Percentiles rank a stretch among this genome's conserved stretches.
Conservation (phyloP, 2,329 filamentous ascomycete species). For the Alternaria gansuensis region DNA sequence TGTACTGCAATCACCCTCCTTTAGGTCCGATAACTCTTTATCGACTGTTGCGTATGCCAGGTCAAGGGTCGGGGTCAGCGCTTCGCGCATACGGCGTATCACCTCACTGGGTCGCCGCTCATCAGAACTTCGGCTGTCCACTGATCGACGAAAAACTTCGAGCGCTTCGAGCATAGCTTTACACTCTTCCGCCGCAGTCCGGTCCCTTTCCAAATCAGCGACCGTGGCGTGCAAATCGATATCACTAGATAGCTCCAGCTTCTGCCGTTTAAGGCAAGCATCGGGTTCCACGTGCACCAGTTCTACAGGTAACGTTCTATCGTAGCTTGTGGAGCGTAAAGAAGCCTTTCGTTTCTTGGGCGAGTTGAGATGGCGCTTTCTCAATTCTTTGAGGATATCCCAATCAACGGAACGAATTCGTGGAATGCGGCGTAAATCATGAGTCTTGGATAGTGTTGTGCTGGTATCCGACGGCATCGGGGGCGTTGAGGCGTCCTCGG, state of each 20-base stretch:
- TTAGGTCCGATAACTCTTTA: background rate
- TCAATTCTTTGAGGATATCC: background rate
- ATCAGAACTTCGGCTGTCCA: background rate
- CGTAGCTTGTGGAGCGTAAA: background rate
- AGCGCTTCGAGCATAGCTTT: background rate
- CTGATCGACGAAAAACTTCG: background rate
- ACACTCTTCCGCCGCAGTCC: background rate
- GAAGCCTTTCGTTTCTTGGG: conserved; percentile 25
- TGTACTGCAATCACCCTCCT: background rate
- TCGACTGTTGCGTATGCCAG: background rate
- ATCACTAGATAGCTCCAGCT: background rate
- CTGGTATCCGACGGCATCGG: conserved; percentile 12
- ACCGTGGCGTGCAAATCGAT: background rate
- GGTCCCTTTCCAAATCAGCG: background rate
- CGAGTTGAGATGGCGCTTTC: background rate
- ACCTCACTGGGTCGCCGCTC: background rate
- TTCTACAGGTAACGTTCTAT: background rate
- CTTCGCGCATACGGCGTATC: background rate
- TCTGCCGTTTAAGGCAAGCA: conserved; percentile 9
- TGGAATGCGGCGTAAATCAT: background rate
- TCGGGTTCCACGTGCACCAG: background rate
- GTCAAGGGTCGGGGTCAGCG: background rate
- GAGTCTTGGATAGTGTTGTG: conserved; percentile 5
- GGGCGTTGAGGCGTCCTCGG: background rate
- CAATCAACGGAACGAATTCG: background rate